These are phyloP conservation scores for Citrus sinensis DNA, from an alignment of 345 rosid species.

Conservation along the genomic window DVS_A1.0 CM039161.1:22033501-22034000, in stretches of 20 bases:
- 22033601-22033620: slow-evolving; percentile 38
- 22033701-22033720: not conserved
- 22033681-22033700: not conserved
- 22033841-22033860: not conserved
- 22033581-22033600: slow-evolving; percentile 58
- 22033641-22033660: slow-evolving; percentile 39
- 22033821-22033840: not conserved
- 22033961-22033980: not conserved
- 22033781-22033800: not conserved
- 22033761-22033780: not conserved
- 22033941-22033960: not conserved
- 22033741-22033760: not conserved
- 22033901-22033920: not conserved
- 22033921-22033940: not conserved
- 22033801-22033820: not conserved
- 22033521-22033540: slow-evolving; percentile 61
- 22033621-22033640: slow-evolving; percentile 58
- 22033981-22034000: not conserved
- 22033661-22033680: not conserved
- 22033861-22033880: not conserved
- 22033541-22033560: slow-evolving; percentile 72
- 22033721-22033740: not conserved
- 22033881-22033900: not conserved
- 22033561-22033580: slow-evolving; percentile 81
- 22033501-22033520: slow-evolving; percentile 55